These are phyloP conservation scores for Camellia oleifera DNA, from an alignment of 179 eudicot species.

Conservation along the genomic window DNA sequence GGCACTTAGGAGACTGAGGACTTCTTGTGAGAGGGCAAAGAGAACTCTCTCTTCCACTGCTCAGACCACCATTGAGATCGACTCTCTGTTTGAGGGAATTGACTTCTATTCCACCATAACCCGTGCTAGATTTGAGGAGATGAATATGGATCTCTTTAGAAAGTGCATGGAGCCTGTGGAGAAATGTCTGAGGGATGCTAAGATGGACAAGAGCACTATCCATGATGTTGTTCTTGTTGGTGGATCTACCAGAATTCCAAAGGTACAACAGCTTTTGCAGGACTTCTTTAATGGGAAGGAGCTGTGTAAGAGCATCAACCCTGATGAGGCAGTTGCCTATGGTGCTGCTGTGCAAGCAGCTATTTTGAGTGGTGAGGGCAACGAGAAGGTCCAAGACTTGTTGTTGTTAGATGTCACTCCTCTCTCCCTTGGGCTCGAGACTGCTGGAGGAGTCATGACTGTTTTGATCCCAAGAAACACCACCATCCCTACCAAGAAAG, in stretches of 20 bases:
- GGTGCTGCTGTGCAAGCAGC: conserved; percentile 36
- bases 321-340: conserved; percentile 35
- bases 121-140: conserved; percentile 23
- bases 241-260: conserved; percentile 14
- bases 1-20: conserved; percentile 21
- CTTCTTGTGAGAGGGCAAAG: conserved; percentile 22
- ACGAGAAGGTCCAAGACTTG: conserved; percentile 35
- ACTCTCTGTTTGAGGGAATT: conserved; percentile 21
- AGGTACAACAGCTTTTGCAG: conserved; percentile 24
- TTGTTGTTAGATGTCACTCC: conserved; percentile 30
- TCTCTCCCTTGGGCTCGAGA: conserved; percentile 23
- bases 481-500: conserved; percentile 29
- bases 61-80: conserved; percentile 17
- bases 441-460: conserved; percentile 24
- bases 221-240: conserved; percentile 17
- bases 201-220: conserved; percentile 10
- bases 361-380: conserved; percentile 25
- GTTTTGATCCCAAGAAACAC: conserved; percentile 25
- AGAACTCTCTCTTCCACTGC: conserved; percentile 17
- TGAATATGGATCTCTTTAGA: conserved; percentile 22
- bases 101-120: conserved; percentile 21
- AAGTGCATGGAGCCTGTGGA: conserved; percentile 25
- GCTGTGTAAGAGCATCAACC: conserved; percentile 35
- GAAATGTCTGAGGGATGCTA: conserved; percentile 22
- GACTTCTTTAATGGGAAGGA: conserved; percentile 36